Base-by-base conservation (phyloP, 129 eudicot genomes). In the Flaveria bidentis region DNA sequence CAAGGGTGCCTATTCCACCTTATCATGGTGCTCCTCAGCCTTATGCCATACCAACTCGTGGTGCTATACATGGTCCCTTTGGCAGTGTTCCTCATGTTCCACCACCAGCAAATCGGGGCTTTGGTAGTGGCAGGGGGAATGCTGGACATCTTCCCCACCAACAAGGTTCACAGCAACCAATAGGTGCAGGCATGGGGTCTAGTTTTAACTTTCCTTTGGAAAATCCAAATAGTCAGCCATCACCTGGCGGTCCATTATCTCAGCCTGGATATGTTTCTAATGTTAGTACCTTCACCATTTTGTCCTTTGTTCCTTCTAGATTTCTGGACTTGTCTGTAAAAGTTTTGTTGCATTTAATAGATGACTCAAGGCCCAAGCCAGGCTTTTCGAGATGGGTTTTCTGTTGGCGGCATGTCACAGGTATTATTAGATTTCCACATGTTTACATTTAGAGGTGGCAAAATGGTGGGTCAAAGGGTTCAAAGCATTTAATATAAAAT, bases 331-430 rank as follows among this genome's bases (percentile, higher is more conserved):
- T 50, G 33, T 71, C 12, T n/a, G 36, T 44, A 36, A 67, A 10
- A 47, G 41, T 22, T 45, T 30, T 52, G 69, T 84, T 72, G 45
- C 33, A 0, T 69, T 58, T 63, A 51, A 62, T 72, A 90, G 96
- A 88, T 88, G 93, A 67, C 92, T 69, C 98, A 90, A 78, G 94
- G 94, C 53, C 90, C 93, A 23, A 80, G 78, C 71, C 98, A 88
- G 70, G 77, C 96, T 60, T 89, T 84, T 66, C 90, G 97, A 74
- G 99, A 94, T 82, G 98, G 98, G 44, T 91, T 88, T 55, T 88
- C 97, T 18, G 88, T 94, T 84, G 91, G 97, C 11, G 93, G 99
- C 86, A 91, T 94, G 97, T 94, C 99, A 67, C 99, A 94, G 97
- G 98, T 94, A 80, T 16, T 47, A 30, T 25, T 47, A 13, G 25